Evolutionary conservation across 1,139 yeast genomes (phyloP).

Genomic region (Suhomyces panamericanus): DNA sequence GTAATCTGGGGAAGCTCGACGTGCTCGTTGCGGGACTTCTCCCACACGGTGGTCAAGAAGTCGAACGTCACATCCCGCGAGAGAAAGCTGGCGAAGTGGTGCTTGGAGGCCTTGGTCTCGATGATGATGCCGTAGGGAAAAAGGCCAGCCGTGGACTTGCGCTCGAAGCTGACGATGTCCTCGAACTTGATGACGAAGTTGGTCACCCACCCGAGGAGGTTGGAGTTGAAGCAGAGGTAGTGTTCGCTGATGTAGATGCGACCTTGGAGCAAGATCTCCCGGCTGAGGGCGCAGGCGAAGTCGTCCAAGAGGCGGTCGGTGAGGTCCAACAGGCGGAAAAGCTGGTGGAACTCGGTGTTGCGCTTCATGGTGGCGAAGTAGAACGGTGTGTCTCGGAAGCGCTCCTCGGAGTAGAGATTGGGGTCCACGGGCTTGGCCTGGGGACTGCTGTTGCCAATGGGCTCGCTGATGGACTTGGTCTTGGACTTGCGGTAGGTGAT

Average conservation of each 20-base stretch:
- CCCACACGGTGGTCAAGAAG: slow-evolving; percentile 65
- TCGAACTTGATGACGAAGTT: slow-evolving; percentile 69
- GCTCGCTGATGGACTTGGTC: slow-evolving; percentile 34
- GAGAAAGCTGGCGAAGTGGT: slow-evolving; percentile 83
- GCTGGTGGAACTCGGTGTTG: slow-evolving; percentile 74
- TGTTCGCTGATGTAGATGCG: slow-evolving; percentile 79
- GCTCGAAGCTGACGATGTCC: slow-evolving; percentile 74
- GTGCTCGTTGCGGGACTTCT: slow-evolving; percentile 18
- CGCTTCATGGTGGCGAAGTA: slow-evolving; percentile 67
- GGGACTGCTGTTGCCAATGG: slow-evolving; percentile 16
- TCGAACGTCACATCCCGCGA: slow-evolving; percentile 79
- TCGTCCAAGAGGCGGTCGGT: slow-evolving; percentile 79
- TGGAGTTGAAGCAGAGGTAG: slow-evolving; percentile 86
- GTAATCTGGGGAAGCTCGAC: slow-evolving; percentile 4
- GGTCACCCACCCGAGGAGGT: slow-evolving; percentile 90
- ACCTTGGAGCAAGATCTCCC: slow-evolving; percentile 91
- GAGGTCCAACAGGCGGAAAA: slow-evolving; percentile 67
- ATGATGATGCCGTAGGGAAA: slow-evolving; percentile 88
- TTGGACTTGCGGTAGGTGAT: slow-evolving; percentile 48
- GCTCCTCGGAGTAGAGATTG: slow-evolving; percentile 40
- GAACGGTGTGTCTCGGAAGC: slow-evolving; percentile 35
- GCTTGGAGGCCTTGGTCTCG: slow-evolving; percentile 67
- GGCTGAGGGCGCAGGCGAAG: slow-evolving; percentile 84
- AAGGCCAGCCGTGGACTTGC: slow-evolving; percentile 80
- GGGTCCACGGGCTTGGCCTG: slow-evolving; percentile 27